Conservation (phyloP, 768 basidiomycete genomes). For the Mycena chlorophos region DNA sequence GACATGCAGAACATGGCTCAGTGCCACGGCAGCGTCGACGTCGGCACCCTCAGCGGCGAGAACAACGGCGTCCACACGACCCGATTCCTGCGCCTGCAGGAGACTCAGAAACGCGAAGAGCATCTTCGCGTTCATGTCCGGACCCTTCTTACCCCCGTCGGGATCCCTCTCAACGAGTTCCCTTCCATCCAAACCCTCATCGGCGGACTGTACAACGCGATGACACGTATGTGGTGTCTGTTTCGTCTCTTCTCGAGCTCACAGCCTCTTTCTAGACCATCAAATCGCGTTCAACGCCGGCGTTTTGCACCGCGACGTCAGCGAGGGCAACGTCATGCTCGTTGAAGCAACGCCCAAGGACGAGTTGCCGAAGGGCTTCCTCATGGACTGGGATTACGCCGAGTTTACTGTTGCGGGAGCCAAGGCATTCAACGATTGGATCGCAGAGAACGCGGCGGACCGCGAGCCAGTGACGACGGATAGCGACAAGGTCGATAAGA, state of each 20-base stretch:
- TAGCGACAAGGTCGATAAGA: neutral
- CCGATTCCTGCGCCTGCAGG: neutral
- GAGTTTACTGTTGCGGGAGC: conserved; percentile 1
- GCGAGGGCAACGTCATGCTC: neutral
- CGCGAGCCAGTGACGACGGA: neutral
- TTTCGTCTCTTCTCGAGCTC: neutral
- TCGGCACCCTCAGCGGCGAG: neutral
- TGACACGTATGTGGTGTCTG: neutral
- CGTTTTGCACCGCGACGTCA: neutral
- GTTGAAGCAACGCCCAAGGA: neutral
- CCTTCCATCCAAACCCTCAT: neutral
- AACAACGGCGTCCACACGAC: neutral
- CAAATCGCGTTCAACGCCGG: neutral
- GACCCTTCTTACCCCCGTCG: neutral
- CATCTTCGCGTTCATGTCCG: neutral
- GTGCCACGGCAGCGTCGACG: neutral
- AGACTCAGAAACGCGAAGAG: neutral
- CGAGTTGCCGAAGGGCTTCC: neutral
- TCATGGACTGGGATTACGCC: conserved; percentile 16
- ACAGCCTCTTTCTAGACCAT: neutral
- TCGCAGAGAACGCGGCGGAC: neutral
- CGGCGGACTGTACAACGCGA: neutral
- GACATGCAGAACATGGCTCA: neutral
- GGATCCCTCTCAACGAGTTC: neutral
- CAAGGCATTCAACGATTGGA: neutral